Base-by-base conservation (phyloP, 2,329 filamentous ascomycete species). In the Paecilomyces dactylethromorphus region DNA sequence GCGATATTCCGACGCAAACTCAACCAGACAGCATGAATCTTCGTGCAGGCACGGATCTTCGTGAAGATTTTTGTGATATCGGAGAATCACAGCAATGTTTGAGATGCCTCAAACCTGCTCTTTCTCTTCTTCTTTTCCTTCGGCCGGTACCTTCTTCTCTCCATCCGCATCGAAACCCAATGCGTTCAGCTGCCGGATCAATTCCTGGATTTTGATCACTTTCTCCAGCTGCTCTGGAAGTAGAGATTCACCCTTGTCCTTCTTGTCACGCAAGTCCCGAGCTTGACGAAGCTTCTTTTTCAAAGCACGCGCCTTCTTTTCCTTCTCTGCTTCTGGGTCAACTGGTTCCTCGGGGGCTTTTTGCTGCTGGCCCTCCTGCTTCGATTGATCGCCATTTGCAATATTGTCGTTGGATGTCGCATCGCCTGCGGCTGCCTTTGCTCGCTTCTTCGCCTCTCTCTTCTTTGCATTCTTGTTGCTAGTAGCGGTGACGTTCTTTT, bases 241-340 rank as follows among this genome's bases (percentile, higher is more conserved):
- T 61, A 99, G 77, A 3, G 85, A 82, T 71, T 91, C 89, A 21
- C 94, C 94, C 58, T 86, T 87, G 24, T 96, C 90, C 75, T 96
- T 96, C 82, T 96, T 97, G 68, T 87, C 88, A 71, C 91, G 89
- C 57, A 99, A 81, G 1, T 97, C 94, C 66, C 87, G 89, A 3
- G 94, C 93, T 74, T 99, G 94, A 68, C 93, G 90, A 60, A 99
- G 79, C 77, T 97, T 99, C 82, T 99, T 99, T 73, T 88, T 90
- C 52, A 97, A 78, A 68, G 91, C 95, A 63, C 92, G 87, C 0
- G 89, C 93, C 74, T 96, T 95, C 81, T 96, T 99, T 72, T 96
- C 91, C 66, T 84, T 89, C 74, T 97, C 92, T 0, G 81, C 86
- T 63, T 92, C 89, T 0, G 84, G 81, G 66, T 94, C 88, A 0